These are phyloP conservation scores for Mucor mucedo DNA, from an alignment of 371 early-diverging fungal genomes.

Conservation along the genomic window DNA sequence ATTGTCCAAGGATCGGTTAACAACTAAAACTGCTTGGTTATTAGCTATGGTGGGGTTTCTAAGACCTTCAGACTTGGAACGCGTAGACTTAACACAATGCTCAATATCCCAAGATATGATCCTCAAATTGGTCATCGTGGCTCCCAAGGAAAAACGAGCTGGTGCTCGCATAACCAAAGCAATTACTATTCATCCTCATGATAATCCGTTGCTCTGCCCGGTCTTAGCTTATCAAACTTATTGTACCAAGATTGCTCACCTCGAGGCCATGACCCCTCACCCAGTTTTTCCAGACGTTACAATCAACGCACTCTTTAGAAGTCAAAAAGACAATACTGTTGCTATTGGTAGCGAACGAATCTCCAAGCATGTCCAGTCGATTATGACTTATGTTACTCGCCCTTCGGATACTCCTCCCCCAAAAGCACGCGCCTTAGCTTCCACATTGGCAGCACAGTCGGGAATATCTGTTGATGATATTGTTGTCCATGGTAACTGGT, in stretches of 20 bases:
- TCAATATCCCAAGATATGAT: background rate
- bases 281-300: constrained; percentile 14
- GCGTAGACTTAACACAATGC: constrained; percentile 18
- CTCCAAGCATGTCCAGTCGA: constrained; percentile 5
- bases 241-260: background rate
- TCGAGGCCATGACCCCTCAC: constrained; percentile 4
- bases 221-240: constrained; percentile 14
- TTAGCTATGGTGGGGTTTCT: constrained; percentile 31
- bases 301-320: constrained; percentile 21
- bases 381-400: background rate
- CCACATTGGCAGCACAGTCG: constrained; percentile 21
- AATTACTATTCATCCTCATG: constrained; percentile 14
- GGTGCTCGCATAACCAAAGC: background rate
- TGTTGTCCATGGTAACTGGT: constrained; percentile 31
- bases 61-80: constrained; percentile 31
- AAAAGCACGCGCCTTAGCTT: constrained; percentile 29
- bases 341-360: constrained; percentile 6
- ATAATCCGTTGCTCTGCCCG: constrained; percentile 20
- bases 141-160: constrained; percentile 26
- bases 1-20: background rate
- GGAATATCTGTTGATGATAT: constrained; percentile 31
- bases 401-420: constrained; percentile 10
- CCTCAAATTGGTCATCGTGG: constrained; percentile 3
- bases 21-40: constrained; percentile 29
- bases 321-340: background rate